Percentiles rank a stretch among this genome's conserved stretches.
Conservation (phyloP, 352 stramenopile genomes). For the Pythium phragmitis region DNA sequence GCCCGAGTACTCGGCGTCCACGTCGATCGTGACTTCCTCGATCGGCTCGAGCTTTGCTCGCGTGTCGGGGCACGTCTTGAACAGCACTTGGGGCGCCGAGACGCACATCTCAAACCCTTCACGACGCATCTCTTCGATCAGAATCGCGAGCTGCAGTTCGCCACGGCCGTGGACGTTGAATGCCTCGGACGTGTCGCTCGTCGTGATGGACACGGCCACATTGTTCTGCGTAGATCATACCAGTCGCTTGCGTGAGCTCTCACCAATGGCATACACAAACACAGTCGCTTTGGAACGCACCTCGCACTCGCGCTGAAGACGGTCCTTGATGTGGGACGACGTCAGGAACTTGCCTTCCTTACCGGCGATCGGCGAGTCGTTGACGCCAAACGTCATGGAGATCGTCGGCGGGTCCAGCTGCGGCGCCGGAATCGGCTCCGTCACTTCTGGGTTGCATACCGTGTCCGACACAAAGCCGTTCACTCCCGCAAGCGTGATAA, state of each 20-base stretch:
- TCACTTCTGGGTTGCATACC: slow-evolving; percentile 71
- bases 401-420: slow-evolving; percentile 96
- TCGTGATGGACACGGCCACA: slow-evolving; percentile 93
- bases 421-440: slow-evolving; percentile 90
- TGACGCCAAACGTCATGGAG: slow-evolving; percentile 97
- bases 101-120: slow-evolving; percentile 99
- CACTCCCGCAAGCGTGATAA: slow-evolving; percentile 96
- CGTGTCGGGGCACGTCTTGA: slow-evolving; percentile 83
- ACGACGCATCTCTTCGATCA: slow-evolving; percentile 98
- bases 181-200: slow-evolving; percentile 85
- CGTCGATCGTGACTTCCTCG: slow-evolving; percentile 95
- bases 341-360: slow-evolving; percentile 98
- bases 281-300: slow-evolving; percentile 24
- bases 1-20: slow-evolving; percentile 95
- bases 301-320: slow-evolving; percentile 93
- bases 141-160: slow-evolving; percentile 97
- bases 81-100: slow-evolving; percentile 95
- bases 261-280: no score
- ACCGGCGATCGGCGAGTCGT: slow-evolving; percentile 95
- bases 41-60: slow-evolving; percentile 88
- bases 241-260: background rate
- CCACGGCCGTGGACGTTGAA: slow-evolving; percentile 96
- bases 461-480: slow-evolving; percentile 90
- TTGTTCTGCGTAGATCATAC: slow-evolving; percentile 88
- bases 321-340: slow-evolving; percentile 92